These are phyloP conservation scores for Crithidia bombi DNA, from an alignment of 208 protist genomes.

Conservation along the genomic window DNA sequence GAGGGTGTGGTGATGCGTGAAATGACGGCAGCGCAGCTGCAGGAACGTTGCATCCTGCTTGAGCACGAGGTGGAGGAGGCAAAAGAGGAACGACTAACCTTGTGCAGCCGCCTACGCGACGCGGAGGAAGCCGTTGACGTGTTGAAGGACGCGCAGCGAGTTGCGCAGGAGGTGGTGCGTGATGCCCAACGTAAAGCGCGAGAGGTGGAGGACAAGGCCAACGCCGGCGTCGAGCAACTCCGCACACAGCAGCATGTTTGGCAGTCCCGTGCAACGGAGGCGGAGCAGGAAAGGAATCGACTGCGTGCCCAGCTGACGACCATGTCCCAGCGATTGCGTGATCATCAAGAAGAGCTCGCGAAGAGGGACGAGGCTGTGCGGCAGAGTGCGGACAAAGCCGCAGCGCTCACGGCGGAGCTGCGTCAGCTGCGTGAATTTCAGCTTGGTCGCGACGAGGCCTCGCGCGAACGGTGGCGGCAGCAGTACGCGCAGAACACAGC, in stretches of 20 bases:
- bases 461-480: conserved; percentile 25
- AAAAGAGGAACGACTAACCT: conserved; percentile 15
- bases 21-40: conserved; percentile 2
- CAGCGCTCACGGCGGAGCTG: conserved; percentile 1
- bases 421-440: conserved; percentile 7
- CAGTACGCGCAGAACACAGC: conserved; percentile 30
- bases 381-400: conserved; percentile 6
- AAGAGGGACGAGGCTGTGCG: conserved; percentile 16
- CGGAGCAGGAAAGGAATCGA: conserved; percentile 23
- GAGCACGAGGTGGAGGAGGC: conserved; percentile 17
- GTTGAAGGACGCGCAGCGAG: conserved; percentile 28
- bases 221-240: conserved; percentile 2
- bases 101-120: conserved; percentile 21
- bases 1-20: neutral
- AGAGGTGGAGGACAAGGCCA: conserved; percentile 16
- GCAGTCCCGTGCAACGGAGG: conserved; percentile 14
- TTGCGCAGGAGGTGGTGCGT: conserved; percentile 18
- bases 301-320: conserved; percentile 4
- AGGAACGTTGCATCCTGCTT: conserved; percentile 15
- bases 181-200: conserved; percentile 17
- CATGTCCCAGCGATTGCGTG: neutral
- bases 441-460: neutral
- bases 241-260: conserved; percentile 10
- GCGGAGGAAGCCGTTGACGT: conserved; percentile 33
- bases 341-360: conserved; percentile 7